Percentiles rank a stretch among this genome's conserved stretches.
These are phyloP conservation scores for Pouteria glomerata DNA, from an alignment of 148 eudicot genomes.

Conservation along the genomic window DNA sequence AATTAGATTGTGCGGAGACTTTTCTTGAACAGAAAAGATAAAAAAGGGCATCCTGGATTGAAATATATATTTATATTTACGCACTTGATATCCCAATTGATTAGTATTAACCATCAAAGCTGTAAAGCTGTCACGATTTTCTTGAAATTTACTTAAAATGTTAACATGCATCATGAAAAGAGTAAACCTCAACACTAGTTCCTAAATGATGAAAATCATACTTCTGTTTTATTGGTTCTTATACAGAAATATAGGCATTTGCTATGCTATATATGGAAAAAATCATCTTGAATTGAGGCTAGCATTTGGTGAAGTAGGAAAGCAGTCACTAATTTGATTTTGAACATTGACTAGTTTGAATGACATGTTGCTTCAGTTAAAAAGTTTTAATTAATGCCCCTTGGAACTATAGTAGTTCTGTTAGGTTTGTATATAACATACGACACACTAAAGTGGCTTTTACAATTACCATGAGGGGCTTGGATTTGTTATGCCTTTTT, in stretches of 20 bases:
- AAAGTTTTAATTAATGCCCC: background rate
- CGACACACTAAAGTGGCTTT: background rate
- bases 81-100: background rate
- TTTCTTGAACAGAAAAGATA: no score
- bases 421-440: background rate
- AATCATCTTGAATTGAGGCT: background rate
- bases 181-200: background rate
- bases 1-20: background rate
- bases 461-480: background rate
- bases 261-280: background rate
- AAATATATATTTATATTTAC: background rate
- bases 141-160: background rate
- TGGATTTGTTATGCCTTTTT: background rate
- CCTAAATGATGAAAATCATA: background rate
- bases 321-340: background rate
- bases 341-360: background rate
- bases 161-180: background rate
- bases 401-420: background rate
- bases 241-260: background rate
- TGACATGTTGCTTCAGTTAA: background rate
- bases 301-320: background rate
- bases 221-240: conserved; percentile 1
- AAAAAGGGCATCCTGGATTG: background rate
- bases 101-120: background rate
- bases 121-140: background rate